Evolutionary conservation across 345 rosid species (phyloP).

Genomic region (Linum lewisii): DNA sequence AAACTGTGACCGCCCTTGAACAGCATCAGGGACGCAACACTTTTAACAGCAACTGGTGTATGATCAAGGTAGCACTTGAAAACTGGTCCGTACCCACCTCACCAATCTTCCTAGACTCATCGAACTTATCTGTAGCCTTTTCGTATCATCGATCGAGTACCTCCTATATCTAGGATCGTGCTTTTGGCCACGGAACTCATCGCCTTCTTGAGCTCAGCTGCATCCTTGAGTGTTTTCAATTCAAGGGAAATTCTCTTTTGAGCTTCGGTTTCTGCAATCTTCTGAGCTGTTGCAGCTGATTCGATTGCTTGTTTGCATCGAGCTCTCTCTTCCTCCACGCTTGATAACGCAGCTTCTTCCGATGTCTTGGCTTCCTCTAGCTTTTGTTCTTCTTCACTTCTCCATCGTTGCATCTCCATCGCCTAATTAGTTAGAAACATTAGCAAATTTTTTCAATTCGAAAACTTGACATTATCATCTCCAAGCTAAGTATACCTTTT

Average conservation of each 20-base stretch:
- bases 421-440: not conserved
- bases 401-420: not conserved
- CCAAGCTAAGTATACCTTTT: slow-evolving; percentile 32
- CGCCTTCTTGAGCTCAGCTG: not conserved
- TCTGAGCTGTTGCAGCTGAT: not conserved
- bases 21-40: not conserved
- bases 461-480: too few species aligned
- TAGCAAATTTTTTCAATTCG: not conserved
- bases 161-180: not conserved
- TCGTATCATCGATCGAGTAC: not conserved
- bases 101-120: not conserved
- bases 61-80: not conserved
- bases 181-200: not conserved
- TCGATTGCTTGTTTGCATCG: not conserved
- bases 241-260: not conserved
- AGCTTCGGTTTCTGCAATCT: not conserved
- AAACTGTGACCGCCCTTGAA: not conserved
- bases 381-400: not conserved
- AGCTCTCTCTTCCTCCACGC: not conserved
- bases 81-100: slow-evolving; percentile 2
- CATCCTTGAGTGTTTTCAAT: not conserved
- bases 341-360: not conserved
- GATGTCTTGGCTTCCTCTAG: not conserved
- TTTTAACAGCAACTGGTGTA: not conserved
- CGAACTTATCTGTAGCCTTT: not conserved